Conservation (phyloP, 2,329 filamentous ascomycete genomes). For the Biscogniauxia marginata region DNA sequence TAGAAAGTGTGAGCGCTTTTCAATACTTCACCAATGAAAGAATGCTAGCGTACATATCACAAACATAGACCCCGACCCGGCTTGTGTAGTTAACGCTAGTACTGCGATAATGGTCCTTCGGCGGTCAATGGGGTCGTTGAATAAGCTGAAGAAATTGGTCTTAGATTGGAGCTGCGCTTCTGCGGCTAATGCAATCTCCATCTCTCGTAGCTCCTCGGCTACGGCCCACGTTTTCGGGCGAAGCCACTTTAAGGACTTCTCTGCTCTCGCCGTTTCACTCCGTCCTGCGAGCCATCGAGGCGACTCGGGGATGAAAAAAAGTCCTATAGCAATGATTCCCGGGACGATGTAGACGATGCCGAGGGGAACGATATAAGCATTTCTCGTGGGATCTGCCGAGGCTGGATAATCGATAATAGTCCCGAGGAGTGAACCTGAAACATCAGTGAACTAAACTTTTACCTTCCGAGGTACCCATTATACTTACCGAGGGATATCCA, state of each 20-base stretch:
- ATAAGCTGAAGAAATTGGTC: conserved; percentile 43
- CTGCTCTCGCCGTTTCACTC: conserved; percentile 26
- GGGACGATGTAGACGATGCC: conserved; percentile 32
- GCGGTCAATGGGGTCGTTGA: conserved; percentile 49
- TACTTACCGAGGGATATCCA: conserved; percentile 44
- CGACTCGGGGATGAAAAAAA: conserved; percentile 38
- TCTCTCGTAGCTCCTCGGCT: conserved; percentile 35
- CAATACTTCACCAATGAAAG: not conserved
- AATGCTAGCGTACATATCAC: conserved; percentile 43
- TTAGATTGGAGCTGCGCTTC: conserved; percentile 31
- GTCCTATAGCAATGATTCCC: conserved; percentile 30
- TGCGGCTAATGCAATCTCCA: conserved; percentile 33
- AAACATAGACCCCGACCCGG: conserved; percentile 53
- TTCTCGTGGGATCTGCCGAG: conserved; percentile 11
- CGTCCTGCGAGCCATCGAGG: conserved; percentile 38
- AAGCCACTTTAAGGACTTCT: conserved; percentile 31
- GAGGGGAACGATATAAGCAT: conserved; percentile 21
- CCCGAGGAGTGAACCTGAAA: conserved; percentile 44
- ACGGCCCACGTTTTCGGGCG: conserved; percentile 30
- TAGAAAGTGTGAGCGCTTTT: conserved; percentile 17
- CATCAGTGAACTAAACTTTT: conserved; percentile 16
- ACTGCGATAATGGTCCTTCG: conserved; percentile 47
- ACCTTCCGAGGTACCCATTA: not conserved
- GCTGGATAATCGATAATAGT: conserved; percentile 49
- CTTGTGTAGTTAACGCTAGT: conserved; percentile 46